Base-by-base conservation (phyloP, 352 stramenopile species). In the Thalassiosira exigua region DNA sequence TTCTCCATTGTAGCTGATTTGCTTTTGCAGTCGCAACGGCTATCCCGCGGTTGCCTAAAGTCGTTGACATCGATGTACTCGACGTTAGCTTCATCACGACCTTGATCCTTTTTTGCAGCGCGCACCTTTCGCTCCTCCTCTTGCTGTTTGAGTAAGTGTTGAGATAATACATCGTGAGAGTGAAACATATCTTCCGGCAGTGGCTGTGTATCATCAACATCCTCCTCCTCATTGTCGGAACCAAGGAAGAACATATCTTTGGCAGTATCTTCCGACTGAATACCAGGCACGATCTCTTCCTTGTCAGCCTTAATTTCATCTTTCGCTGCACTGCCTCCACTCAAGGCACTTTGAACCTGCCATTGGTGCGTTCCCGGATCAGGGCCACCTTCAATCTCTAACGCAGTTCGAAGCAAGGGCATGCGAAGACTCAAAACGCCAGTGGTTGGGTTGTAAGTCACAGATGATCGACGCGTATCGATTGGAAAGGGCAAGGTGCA, bases 131-230 rank as follows among this genome's bases (percentile, higher is more conserved):
- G 29, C 51, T 79, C 68, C 26, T 79, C 54, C 53, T 83, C 33
- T 50, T 75, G 75, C 30, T 75, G 60, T n/a, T 78, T 21, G 9
- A 83, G 50, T 26, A 71, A 66, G 41, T 79, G 67, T 36, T 46
- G 46, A 50, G 67, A 79, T 9, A 79, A 14, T 14, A 67, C 39
- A 42, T 83, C 75, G 24, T 61, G 75, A 24, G 32, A 75, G 32
- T 83, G 75, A 39, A 83, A 83, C 11, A 22, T 29, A 71, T 83
- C 75, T 59, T 83, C 75, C 14, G 75, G 75, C 21, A 83, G 54
- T 46, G 17, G 57, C 39, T 61, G 3, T 29, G 32, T 11, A n/a
- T 73, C 54, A 48, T 57, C 41, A 39, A 14, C 22, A n/a, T 36
- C 51, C 2, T 73, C 53, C 5, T 39, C 44, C 33, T 39, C 39